Evolutionary conservation across 2,329 filamentous ascomycete genomes (phyloP), one percentile per base, ranked within the genome.

Genomic region (Penicillium sp.): DNA sequence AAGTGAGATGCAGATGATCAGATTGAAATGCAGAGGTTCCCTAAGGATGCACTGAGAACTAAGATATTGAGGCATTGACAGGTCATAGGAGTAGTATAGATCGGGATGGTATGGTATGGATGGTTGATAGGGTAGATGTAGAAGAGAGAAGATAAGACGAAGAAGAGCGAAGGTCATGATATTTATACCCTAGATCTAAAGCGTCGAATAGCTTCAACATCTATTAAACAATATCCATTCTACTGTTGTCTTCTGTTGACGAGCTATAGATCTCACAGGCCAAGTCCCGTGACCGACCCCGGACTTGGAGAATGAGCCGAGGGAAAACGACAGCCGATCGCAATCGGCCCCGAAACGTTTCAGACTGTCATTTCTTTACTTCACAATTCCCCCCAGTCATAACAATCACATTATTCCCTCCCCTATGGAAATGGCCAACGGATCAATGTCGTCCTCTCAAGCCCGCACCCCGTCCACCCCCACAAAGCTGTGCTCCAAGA

Each of bases 401-500:
- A 22, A 16, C 3, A 27, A 27, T 27, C 9, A 38, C n/a, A 40
- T 16, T 38, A n/a, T 22, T 32, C 13, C 8, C 5, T 44, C 9
- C 50, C 27, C 36, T 24, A 27, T 29, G 29, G 18, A 61, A 64
- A 71, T 73, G 68, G 59, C 66, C 56, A 68, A 72, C 62, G 66
- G 60, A 53, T 38, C 50, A 24, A 64, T 70, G 59, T 72, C 73
- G 41, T 73, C 72, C 16, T 83, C 86, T 59, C 81, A 83, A 67
- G 78, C 86, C 56, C 84, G 87, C 40, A 83, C 84, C 53, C 90
- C 90, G 57, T 84, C 89, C 64, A 83, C 85, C 27, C 85, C 84
- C 47, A 83, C 87, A 46, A 77, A 75, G 59, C 62, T 75, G 38
- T 76, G 96, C 67, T 94, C 93, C 63, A 94, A 94, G 75, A 89